These are phyloP conservation scores for Penicillium sp. DNA, from an alignment of 2,329 filamentous ascomycete species.

Conservation along the genomic window DNA sequence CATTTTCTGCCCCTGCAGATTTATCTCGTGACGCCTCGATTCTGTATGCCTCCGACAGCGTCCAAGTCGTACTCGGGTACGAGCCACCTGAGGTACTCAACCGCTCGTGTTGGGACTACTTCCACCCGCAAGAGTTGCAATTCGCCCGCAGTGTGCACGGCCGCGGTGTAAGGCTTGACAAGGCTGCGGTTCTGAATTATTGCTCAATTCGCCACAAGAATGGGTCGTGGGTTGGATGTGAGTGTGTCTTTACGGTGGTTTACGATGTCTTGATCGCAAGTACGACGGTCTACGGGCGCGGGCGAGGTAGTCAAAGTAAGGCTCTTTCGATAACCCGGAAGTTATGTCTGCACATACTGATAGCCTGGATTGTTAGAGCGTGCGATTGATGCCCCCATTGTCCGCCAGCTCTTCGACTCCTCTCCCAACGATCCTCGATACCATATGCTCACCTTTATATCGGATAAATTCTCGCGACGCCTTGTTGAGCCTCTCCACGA, in stretches of 20 bases:
- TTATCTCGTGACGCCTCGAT: constrained; percentile 74
- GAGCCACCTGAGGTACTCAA: constrained; percentile 73
- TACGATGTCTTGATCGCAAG: constrained; percentile 86
- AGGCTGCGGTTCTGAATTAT: constrained; percentile 81
- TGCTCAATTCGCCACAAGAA: constrained; percentile 69
- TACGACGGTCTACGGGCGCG: constrained; percentile 73
- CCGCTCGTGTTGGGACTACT: constrained; percentile 81
- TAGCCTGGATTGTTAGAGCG: constrained; percentile 58
- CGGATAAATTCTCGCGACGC: constrained; percentile 67
- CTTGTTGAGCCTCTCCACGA: constrained; percentile 66
- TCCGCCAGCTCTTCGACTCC: constrained; percentile 77
- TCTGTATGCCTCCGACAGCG: constrained; percentile 80
- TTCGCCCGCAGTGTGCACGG: constrained; percentile 73
- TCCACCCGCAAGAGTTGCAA: constrained; percentile 78
- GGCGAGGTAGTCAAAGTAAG: constrained; percentile 73
- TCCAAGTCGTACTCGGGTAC: constrained; percentile 81
- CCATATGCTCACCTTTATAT: constrained; percentile 85
- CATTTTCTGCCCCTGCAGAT: constrained; percentile 54
- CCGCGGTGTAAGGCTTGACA: constrained; percentile 75
- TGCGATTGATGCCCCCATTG: constrained; percentile 73
- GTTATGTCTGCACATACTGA: neutral
- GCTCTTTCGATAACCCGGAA: constrained; percentile 18
- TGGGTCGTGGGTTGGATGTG: constrained; percentile 75
- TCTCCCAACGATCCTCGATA: constrained; percentile 82
- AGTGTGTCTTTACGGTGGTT: constrained; percentile 87